These are phyloP conservation scores for Aegilops sharonensis DNA, from an alignment of 176 grass and related monocot species.

Conservation along the genomic window DNA sequence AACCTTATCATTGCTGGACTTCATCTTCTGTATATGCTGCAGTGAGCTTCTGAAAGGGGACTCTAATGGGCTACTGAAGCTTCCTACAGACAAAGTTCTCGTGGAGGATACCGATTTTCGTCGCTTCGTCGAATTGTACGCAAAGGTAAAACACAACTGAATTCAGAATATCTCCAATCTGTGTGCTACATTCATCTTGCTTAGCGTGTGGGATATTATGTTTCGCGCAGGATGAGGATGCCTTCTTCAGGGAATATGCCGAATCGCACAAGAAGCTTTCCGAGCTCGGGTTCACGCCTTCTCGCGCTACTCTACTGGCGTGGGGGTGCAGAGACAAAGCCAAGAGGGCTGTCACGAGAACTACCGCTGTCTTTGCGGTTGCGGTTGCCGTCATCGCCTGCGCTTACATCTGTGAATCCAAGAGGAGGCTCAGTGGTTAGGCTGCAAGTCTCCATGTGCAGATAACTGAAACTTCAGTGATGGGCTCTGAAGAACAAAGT, in stretches of 20 bases:
- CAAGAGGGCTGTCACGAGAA: slow-evolving; percentile 5
- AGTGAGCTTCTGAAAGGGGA: slow-evolving; percentile 64
- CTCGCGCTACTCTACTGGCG: background rate
- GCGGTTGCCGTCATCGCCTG: slow-evolving; percentile 32
- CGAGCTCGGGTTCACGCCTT: slow-evolving; percentile 56
- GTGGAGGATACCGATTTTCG: slow-evolving; percentile 43
- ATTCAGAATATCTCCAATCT: background rate
- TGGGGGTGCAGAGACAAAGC: background rate
- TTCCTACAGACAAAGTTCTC: slow-evolving; percentile 65
- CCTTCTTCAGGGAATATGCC: slow-evolving; percentile 59
- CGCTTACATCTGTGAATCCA: slow-evolving; percentile 36
- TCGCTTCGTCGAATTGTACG: slow-evolving; percentile 45
- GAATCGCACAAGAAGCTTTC: slow-evolving; percentile 69
- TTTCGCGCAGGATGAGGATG: slow-evolving; percentile 45
- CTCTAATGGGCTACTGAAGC: slow-evolving; percentile 47
- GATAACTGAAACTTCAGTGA: background rate
- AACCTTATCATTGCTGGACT: background rate
- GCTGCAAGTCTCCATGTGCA: background rate
- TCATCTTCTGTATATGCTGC: background rate
- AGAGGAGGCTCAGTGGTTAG: slow-evolving; percentile 30
- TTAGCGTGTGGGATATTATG: background rate
- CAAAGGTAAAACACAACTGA: slow-evolving; percentile 27
- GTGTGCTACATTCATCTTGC: background rate
- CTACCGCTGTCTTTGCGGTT: slow-evolving; percentile 13
- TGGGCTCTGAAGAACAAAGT: background rate